Percentiles rank a stretch among this genome's conserved stretches.
These are phyloP conservation scores for Penicillium manginii DNA, from an alignment of 495 filamentous ascomycete species.

Conservation along the genomic window DNA sequence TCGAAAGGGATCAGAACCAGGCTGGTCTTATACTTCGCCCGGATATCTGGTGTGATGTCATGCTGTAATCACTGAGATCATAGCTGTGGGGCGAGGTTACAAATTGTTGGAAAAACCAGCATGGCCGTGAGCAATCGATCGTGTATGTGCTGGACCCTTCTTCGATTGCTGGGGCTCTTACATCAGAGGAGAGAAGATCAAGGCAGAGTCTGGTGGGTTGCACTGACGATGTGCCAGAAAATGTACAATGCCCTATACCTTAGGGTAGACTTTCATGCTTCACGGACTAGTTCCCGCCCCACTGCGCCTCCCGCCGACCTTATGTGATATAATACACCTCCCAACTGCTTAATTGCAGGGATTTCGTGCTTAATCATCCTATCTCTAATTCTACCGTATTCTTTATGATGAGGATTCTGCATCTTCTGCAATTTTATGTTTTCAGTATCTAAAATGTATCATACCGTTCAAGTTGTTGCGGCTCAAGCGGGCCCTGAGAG, in stretches of 20 bases:
- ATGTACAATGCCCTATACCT: slow-evolving; percentile 6
- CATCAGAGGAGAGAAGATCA: slow-evolving; percentile 14
- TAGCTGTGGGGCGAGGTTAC: slow-evolving; percentile 31
- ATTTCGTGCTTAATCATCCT: no score
- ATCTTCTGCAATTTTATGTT: no score
- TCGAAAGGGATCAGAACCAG: neutral
- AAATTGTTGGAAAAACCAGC: slow-evolving; percentile 17
- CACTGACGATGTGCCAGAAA: slow-evolving; percentile 20
- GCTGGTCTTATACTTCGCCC: slow-evolving; percentile 24
- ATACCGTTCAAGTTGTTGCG: neutral
- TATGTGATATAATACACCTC: neutral
- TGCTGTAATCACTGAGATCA: slow-evolving; percentile 42
- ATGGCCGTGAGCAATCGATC: slow-evolving; percentile 5
- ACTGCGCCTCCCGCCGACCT: slow-evolving; percentile 14
- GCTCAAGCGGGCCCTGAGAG: neutral
- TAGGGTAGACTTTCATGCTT: slow-evolving; percentile 1
- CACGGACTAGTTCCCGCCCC: neutral
- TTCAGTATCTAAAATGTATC: neutral
- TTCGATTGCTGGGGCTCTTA: slow-evolving; percentile 4
- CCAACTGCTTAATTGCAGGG: no score
- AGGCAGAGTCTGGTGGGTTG: slow-evolving; percentile 15
- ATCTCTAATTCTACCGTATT: no score
- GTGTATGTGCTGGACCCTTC: slow-evolving; percentile 17
- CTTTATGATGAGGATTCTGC: neutral
- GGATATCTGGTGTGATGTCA: slow-evolving; percentile 35